These are phyloP conservation scores for Lipomyces yarrowii DNA, from an alignment of 1,139 yeast species.

Conservation along the genomic window DNA sequence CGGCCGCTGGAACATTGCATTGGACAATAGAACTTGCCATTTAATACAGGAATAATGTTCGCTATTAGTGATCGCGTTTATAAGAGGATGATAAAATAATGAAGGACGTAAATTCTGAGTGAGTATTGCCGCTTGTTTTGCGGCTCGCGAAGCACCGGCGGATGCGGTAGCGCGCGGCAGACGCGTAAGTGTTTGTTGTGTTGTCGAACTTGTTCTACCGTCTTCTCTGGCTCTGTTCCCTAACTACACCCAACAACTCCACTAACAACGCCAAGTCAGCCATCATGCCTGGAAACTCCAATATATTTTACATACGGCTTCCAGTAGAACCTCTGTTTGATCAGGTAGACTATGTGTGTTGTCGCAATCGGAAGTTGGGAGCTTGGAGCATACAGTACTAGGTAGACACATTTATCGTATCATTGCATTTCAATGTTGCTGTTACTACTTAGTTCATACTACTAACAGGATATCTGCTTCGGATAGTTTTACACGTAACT, in stretches of 20 bases:
- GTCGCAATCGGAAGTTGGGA: too few relatives aligned
- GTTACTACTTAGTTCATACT: too few relatives aligned
- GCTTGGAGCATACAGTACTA: too few relatives aligned
- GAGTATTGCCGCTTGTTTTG: background rate
- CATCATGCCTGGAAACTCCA: background rate
- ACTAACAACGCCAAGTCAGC: background rate
- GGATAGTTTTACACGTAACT: too few relatives aligned
- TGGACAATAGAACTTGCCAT: background rate
- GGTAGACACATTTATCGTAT: too few relatives aligned
- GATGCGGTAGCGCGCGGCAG: background rate
- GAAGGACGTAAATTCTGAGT: background rate
- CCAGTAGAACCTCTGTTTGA: too few relatives aligned
- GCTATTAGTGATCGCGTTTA: background rate
- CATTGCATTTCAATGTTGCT: too few relatives aligned
- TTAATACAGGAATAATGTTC: background rate
- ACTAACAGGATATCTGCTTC: too few relatives aligned
- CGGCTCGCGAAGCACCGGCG: constrained; percentile 1
- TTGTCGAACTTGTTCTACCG: background rate
- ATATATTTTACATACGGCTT: constrained; percentile 3
- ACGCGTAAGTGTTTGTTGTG: background rate
- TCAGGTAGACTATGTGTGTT: too few relatives aligned
- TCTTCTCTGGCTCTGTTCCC: background rate
- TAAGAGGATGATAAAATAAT: background rate
- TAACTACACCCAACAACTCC: background rate
- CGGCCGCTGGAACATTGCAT: background rate